Evolutionary conservation across 139 green algal genomes (phyloP), one percentile per base, ranked within the genome.

Genomic region (Chlamydomonas asymmetrica): DNA sequence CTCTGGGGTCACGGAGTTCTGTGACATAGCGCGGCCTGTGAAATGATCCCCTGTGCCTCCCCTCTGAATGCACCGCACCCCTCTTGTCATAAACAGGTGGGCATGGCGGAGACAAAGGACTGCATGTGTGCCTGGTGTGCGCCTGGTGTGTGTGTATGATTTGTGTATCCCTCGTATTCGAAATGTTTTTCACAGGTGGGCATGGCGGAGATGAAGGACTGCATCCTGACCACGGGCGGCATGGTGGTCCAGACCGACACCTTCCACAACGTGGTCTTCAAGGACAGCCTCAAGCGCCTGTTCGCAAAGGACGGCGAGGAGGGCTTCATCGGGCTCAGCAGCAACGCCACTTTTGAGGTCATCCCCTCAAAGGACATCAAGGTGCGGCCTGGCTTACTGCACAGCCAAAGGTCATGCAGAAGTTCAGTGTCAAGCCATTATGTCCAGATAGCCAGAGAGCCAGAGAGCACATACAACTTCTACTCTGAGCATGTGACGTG

Each of bases 101-200:
- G 95, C n/a, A 80, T 98, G 48, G 89, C 90, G 1, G 95, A 99
- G 85, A 99, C 98, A 95, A 94, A 97, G 80, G 82, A 86, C 27
- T 82, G 82, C 23, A 86, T 97, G 56, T 27, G 18, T 63, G 56
- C 56, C 16, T 63, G 56, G 16, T 8, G 8, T 22, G 16, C 13
- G 57, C n/a, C 57, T 37, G 57, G 57, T n/a, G 22, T 65, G 57
- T 65, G n/a, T n/a, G n/a, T n/a, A n/a, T n/a, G n/a, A n/a, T n/a
- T n/a, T n/a, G n/a, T n/a, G n/a, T n/a, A n/a, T 20, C 57, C 57
- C 31, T n/a, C 10, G 70, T 72, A 31, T 49, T 48, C 39, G 71
- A 22, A 45, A 59, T 72, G 62, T 48, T 10, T 10, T 16, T n/a
- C 29, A 70, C 91, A 97, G 92, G 81, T 97, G 25, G 95, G 95